phyloP scores from a whole-genome alignment of 2,329 filamentous ascomycete species.

The Polychaeton citri region DNA sequence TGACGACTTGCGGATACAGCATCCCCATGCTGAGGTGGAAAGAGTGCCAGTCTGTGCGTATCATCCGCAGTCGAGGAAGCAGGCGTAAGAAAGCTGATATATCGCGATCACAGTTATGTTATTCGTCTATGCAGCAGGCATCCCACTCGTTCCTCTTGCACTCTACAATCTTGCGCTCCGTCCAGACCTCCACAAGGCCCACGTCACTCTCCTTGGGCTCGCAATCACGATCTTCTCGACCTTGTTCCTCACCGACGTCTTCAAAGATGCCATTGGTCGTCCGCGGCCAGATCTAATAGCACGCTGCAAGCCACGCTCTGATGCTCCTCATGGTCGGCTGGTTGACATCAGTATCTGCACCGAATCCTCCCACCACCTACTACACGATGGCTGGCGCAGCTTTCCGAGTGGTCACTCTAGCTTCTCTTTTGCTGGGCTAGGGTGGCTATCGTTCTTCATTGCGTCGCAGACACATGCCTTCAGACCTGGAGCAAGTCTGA shows the following conservation, averaged over 20 bases:
- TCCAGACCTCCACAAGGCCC: conserved; percentile 62
- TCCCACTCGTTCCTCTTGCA: conserved; percentile 56
- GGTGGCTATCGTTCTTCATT: conserved; percentile 46
- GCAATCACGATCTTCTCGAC: conserved; percentile 61
- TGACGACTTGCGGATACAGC: conserved; percentile 71
- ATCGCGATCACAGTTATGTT: conserved; percentile 44
- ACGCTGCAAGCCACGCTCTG: conserved; percentile 61
- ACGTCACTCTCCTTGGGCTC: conserved; percentile 74
- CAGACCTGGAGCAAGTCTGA: conserved; percentile 44
- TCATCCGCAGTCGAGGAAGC: background rate
- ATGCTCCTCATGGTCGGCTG: conserved; percentile 41
- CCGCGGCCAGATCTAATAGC: conserved; percentile 77
- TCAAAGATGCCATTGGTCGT: conserved; percentile 78
- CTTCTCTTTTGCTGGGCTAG: conserved; percentile 66
- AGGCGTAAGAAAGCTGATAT: background rate
- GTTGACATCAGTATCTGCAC: conserved; percentile 60
- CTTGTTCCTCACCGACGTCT: conserved; percentile 70
- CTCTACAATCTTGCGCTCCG: conserved; percentile 50
- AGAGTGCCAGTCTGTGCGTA: conserved; percentile 63
- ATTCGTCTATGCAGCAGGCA: conserved; percentile 61
- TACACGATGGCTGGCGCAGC: conserved; percentile 74
- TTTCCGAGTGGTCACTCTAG: conserved; percentile 73
- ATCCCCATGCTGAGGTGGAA: conserved; percentile 72
- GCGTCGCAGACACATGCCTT: conserved; percentile 52
- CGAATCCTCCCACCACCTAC: conserved; percentile 49